A percentile compares a stretch with the other conserved stretches of the same genome.
These are phyloP conservation scores for Gaultheria prostrata DNA, from an alignment of 148 eudicot species.

Conservation along the genomic window DNA sequence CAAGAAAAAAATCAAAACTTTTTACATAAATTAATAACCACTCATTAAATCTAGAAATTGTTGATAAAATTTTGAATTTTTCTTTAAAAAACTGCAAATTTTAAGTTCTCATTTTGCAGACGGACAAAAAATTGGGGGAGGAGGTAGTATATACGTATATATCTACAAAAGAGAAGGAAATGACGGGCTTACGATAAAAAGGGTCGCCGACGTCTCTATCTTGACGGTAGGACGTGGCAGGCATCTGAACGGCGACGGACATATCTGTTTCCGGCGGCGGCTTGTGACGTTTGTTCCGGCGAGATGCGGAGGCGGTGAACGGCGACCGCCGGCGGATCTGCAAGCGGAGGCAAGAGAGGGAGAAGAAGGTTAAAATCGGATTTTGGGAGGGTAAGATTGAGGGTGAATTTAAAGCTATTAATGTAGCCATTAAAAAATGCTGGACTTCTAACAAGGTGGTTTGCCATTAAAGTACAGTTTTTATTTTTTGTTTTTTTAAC, in stretches of 20 bases:
- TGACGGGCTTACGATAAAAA: slow-evolving; percentile 35
- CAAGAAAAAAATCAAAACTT: no score
- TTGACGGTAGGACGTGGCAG: slow-evolving; percentile 31
- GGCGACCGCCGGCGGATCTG: slow-evolving; percentile 26
- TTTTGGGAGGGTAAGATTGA: slow-evolving; percentile 27
- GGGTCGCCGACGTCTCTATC: slow-evolving; percentile 39
- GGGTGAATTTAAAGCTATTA: slow-evolving; percentile 13
- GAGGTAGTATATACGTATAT: not conserved
- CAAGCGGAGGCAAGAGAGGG: slow-evolving; percentile 22
- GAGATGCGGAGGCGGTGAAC: slow-evolving; percentile 11
- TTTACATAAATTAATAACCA: no score
- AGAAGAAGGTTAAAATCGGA: slow-evolving; percentile 19
- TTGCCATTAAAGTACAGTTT: not conserved
- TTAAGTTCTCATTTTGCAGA: no score
- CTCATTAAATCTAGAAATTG: no score
- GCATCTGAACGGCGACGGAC: slow-evolving; percentile 48
- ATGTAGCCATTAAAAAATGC: slow-evolving; percentile 23
- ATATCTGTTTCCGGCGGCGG: slow-evolving; percentile 35
- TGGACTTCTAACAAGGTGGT: not conserved
- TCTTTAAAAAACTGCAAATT: no score
- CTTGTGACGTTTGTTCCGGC: slow-evolving; percentile 24
- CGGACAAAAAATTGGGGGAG: no score
- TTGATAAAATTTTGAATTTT: no score
- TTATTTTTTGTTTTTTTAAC: no score
- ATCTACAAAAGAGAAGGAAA: not conserved